Percentiles rank a stretch among this genome's conserved stretches.
Conservation (phyloP, 176 grass and related monocot species). For the Phoenix roebelenii region DNA sequence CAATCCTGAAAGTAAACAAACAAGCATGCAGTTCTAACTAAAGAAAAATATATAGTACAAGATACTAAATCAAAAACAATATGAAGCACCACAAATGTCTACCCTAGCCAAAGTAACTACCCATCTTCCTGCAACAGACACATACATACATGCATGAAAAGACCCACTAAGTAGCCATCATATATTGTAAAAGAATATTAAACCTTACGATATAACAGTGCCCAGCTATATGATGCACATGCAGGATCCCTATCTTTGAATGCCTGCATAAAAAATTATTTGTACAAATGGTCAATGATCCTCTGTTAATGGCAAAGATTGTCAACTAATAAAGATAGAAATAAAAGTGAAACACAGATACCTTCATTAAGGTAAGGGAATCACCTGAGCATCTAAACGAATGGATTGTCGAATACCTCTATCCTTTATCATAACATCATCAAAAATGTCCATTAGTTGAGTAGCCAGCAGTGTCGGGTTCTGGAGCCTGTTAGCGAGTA, state of each 20-base stretch:
- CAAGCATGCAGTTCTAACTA: neutral
- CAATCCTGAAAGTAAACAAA: constrained; percentile 49
- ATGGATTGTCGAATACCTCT: constrained; percentile 66
- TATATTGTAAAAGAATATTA: neutral
- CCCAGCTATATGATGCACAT: constrained; percentile 91
- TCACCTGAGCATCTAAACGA: constrained; percentile 94
- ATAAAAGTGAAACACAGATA: constrained; percentile 11
- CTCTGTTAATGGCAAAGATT: neutral
- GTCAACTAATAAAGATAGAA: neutral
- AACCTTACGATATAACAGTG: constrained; percentile 91
- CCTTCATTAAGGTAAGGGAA: constrained; percentile 1
- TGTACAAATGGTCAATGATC: neutral
- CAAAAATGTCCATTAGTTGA: constrained; percentile 89
- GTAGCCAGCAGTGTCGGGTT: constrained; percentile 87
- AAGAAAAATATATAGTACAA: too few relatives aligned
- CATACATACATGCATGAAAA: too few relatives aligned
- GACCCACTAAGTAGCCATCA: too few relatives aligned
- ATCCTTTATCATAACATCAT: constrained; percentile 87
- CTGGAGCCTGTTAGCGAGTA: constrained; percentile 89
- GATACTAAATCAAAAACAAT: too few relatives aligned
- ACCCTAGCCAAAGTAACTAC: too few relatives aligned
- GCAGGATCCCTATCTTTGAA: constrained; percentile 98
- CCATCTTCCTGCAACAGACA: too few relatives aligned
- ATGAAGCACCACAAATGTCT: too few relatives aligned
- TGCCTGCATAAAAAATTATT: constrained; percentile 45